A percentile compares a stretch with the other conserved stretches of the same genome.
These are phyloP conservation scores for Bertia moriformis DNA, from an alignment of 2,329 filamentous ascomycete species.

Conservation along the genomic window DNA sequence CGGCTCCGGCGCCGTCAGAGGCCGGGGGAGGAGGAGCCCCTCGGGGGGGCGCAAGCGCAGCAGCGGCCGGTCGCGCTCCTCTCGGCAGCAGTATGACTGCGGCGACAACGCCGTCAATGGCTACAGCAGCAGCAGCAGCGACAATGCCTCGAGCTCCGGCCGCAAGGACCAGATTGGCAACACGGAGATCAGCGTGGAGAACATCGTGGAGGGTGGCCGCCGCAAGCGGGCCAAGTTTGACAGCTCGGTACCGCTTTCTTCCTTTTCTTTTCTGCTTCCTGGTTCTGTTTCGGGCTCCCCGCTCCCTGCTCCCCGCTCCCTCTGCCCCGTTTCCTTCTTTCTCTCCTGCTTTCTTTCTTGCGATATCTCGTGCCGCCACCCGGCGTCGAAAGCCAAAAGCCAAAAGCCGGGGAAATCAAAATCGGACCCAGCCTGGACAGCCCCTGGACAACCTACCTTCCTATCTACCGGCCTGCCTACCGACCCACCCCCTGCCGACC, in stretches of 20 bases:
- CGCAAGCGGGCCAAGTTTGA: conserved; percentile 90
- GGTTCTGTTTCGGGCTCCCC: too few relatives aligned
- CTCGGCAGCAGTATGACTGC: conserved; percentile 56
- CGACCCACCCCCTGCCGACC: conserved; percentile 1
- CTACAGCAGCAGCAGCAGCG: conserved; percentile 85
- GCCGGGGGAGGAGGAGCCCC: conserved; percentile 60
- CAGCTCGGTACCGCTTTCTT: conserved; percentile 62
- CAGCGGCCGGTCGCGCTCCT: conserved; percentile 53
- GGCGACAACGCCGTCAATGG: conserved; percentile 53
- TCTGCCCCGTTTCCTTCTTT: conserved; percentile 1
- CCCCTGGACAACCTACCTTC: neutral
- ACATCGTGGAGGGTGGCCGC: conserved; percentile 92
- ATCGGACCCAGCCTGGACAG: too few relatives aligned
- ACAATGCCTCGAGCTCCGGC: conserved; percentile 62
- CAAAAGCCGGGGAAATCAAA: too few relatives aligned
- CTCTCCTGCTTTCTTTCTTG: conserved; percentile 9
- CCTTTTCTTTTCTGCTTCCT: conserved; percentile 1
- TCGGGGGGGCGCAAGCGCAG: conserved; percentile 41
- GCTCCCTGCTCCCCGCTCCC: conserved; percentile 2
- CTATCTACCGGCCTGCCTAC: conserved; percentile 2
- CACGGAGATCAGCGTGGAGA: conserved; percentile 93
- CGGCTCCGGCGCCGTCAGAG: conserved; percentile 24
- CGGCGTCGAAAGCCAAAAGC: too few relatives aligned
- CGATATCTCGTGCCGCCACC: neutral
- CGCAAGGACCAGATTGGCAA: conserved; percentile 78